Evolutionary conservation across 805 yeast genomes (phyloP), one percentile per base, ranked within the genome.

Genomic region (Candida nitratophila): DNA sequence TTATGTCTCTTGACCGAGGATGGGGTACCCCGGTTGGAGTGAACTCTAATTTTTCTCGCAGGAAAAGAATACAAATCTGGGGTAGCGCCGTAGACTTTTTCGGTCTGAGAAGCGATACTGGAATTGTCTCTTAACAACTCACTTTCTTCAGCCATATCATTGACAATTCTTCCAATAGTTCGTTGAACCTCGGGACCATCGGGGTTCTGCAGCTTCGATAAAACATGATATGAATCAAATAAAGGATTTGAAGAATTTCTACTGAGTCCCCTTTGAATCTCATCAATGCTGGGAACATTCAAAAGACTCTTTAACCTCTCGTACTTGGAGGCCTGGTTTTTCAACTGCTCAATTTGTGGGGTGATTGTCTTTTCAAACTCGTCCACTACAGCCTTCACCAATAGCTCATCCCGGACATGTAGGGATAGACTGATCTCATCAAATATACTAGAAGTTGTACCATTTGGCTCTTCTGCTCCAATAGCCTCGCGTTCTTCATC

Each of bases 271-370:
- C 15, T 24, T 22, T 36, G 30, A 16, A 37, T 26, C 7, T 24
- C 40, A n/a, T 24, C 21, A 16, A 27, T 26, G 17, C 40, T 37
- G 3, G 40, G 40, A 19, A 37, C 15, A 3, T 16, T 37, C n/a
- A 37, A 17, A 8, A 37, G 26, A 14, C 4, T 39, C 42, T 56
- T 59, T 22, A 54, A 36, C 5, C 50, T 37, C 30, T 55, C 53
- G 41, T 60, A 61, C 36, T 61, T 58, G 21, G 44, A 47, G 5
- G 56, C 45, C 8, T 50, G 47, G 14, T 47, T 35, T 19, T 53
- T 43, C 30, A 60, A 32, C 8, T 35, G 37, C n/a, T 44, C 43
- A 19, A 60, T 47, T 31, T 51, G 50, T 11, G 64, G 62, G 22
- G 43, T 31, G 4, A 60, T 20, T 12, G 59, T 59, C n/a, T 34